A percentile compares a stretch with the other conserved stretches of the same genome.
Evolutionary conservation across 1,139 yeast genomes (phyloP).

Genomic region (Pichia sp.): DNA sequence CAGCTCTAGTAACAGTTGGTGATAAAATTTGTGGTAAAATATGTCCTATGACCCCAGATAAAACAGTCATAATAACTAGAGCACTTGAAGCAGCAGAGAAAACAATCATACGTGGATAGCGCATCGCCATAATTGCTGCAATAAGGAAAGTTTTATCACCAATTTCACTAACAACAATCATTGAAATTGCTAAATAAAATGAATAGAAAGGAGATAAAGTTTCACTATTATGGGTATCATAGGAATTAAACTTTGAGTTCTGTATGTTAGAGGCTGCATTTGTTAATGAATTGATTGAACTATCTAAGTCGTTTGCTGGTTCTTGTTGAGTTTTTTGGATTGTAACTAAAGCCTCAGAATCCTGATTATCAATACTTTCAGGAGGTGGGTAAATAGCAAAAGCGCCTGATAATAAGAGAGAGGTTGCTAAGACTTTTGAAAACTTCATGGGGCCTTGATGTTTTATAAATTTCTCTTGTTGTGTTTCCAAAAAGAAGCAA

Average conservation of each 20-base stretch:
- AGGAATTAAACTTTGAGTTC: too few relatives aligned
- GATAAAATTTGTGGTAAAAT: slow-evolving; percentile 82
- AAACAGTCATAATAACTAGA: slow-evolving; percentile 79
- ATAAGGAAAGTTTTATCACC: slow-evolving; percentile 96
- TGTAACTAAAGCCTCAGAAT: slow-evolving; percentile 22
- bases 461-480: not conserved
- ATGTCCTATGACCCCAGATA: slow-evolving; percentile 89
- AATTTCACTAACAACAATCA: slow-evolving; percentile 90
- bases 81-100: slow-evolving; percentile 87
- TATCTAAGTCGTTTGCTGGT: not conserved
- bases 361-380: slow-evolving; percentile 12
- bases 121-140: slow-evolving; percentile 98
- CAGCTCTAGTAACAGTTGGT: slow-evolving; percentile 67
- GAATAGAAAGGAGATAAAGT: slow-evolving; percentile 13
- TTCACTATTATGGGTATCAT: slow-evolving; percentile 4
- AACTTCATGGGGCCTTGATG: slow-evolving; percentile 3
- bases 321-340: slow-evolving; percentile 17
- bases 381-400: slow-evolving; percentile 26
- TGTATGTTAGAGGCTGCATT: too few relatives aligned
- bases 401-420: slow-evolving; percentile 4
- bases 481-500: too few relatives aligned
- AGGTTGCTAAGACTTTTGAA: not conserved
- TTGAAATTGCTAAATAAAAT: slow-evolving; percentile 39
- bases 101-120: slow-evolving; percentile 73
- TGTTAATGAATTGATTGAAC: not conserved